Evolutionary conservation across 257 asterid species (phyloP), one percentile per base, ranked within the genome.

Genomic region (Rauvolfia tetraphylla): DNA sequence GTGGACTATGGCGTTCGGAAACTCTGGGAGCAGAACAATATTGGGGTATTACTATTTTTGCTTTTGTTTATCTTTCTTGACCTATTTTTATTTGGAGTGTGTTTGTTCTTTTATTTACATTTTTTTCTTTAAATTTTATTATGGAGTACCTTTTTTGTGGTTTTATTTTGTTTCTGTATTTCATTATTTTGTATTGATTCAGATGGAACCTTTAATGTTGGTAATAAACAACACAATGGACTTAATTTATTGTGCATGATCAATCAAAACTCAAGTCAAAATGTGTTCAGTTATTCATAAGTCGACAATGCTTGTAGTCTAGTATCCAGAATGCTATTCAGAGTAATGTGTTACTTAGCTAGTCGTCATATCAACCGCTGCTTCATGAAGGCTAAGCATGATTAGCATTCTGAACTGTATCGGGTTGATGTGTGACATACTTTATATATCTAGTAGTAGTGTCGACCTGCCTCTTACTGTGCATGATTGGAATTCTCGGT

Each of bases 1-100:
- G 87, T 84, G 76, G 87, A 84, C 59, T 81, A 84, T 39, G 85
- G 87, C 29, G 87, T 84, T 69, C 83, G 75, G 25, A 84, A 46
- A 70, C 71, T 84, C 25, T 84, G 84, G 85, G 85, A 84, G 76
- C 62, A 65, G 29, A 81, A 84, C 67, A 84, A 84, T 63, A 59
- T 84, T 68, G 87, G 87, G 85, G 85, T 84, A 81, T 39, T 71
- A 17, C 25, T 61, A 31, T 34, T 77, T 7, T 39, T 33, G 25
- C 14, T 13, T n/a, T 25, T 38, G 8, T 18, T 71, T 17, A 12
- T 31, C 25, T 14, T 49, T 33, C 62, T 69, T 38, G 1, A 7
- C 11, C 1, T 17, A 1, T 34, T 1, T 5, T 65, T 22, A 66
- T 66, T 36, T 20, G 1, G n/a, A 67, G 27, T 39, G 44, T 18